Percentiles rank a stretch among this genome's conserved stretches.
Evolutionary conservation across 768 basidiomycete genomes (phyloP).

Genomic region (Tremella fuciformis): DNA sequence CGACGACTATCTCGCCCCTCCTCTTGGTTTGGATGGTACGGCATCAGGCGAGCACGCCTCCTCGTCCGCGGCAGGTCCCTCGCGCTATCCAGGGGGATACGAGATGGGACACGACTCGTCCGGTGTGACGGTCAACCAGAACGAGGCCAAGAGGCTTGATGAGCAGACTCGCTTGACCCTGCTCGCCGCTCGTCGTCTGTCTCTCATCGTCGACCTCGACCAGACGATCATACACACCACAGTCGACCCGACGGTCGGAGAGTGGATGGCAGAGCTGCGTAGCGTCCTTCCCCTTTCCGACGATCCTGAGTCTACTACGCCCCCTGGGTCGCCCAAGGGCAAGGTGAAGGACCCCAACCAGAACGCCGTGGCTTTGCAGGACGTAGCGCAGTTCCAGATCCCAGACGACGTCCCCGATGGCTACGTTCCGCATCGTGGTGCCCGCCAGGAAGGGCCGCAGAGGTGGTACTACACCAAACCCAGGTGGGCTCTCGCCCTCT

Average conservation of each 20-base stretch:
- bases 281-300: background rate
- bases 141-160: conserved; percentile 85
- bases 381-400: conserved; percentile 83
- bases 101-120: conserved; percentile 86
- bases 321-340: conserved; percentile 18
- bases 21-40: background rate
- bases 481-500: conserved; percentile 59
- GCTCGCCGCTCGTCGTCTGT: conserved; percentile 71
- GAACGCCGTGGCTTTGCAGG: conserved; percentile 86
- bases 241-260: conserved; percentile 95
- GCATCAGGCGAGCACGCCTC: no score
- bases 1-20: conserved; percentile 45
- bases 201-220: conserved; percentile 96
- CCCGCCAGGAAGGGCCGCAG: conserved; percentile 52
- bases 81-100: conserved; percentile 26
- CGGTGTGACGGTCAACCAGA: conserved; percentile 81
- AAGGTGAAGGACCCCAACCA: conserved; percentile 61
- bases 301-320: background rate
- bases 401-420: conserved; percentile 68
- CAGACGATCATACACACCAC: conserved; percentile 99
- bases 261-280: conserved; percentile 71
- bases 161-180: conserved; percentile 75
- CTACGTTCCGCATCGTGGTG: conserved; percentile 10
- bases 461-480: conserved; percentile 98
- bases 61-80: conserved; percentile 25